These are phyloP conservation scores for Akanthomyces lecanii DNA, from an alignment of 2,329 filamentous ascomycete genomes.

Conservation along the genomic window DNA sequence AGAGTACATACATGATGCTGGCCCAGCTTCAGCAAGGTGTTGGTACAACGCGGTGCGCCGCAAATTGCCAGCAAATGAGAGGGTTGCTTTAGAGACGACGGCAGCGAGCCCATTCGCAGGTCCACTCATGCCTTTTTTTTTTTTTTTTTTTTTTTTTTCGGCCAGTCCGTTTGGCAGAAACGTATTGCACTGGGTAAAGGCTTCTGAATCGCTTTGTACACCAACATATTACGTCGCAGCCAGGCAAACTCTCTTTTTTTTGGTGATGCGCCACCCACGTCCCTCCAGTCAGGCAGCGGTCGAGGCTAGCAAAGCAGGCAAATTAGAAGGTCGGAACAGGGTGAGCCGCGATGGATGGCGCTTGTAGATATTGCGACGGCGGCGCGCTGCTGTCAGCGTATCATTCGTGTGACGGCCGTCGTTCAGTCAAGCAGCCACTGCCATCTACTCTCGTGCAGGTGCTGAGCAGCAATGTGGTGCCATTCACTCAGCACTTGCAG, in stretches of 20 bases:
- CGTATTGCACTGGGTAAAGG: too few relatives aligned
- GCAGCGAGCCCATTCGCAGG: too few relatives aligned
- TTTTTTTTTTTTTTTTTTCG: too few relatives aligned
- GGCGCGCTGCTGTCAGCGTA: not conserved
- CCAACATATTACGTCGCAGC: too few relatives aligned
- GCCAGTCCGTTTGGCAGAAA: too few relatives aligned
- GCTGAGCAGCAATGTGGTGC: not conserved
- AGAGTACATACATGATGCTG: too few relatives aligned
- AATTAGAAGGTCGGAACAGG: not conserved
- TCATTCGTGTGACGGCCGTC: not conserved
- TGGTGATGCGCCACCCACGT: not conserved
- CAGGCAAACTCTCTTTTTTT: not conserved
- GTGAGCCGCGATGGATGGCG: not conserved
- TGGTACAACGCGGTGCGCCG: too few relatives aligned
- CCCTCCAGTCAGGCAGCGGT: not conserved
- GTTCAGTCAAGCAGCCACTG: not conserved
- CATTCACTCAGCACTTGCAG: not conserved
- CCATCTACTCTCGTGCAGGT: not conserved
- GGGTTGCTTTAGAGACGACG: too few relatives aligned
- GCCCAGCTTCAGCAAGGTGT: too few relatives aligned
- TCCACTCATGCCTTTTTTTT: too few relatives aligned
- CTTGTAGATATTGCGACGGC: slow-evolving; percentile 4
- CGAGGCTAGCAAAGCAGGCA: not conserved
- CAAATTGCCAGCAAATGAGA: too few relatives aligned
- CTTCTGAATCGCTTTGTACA: too few relatives aligned